phyloP scores from a whole-genome alignment of 371 early-diverging fungal genomes.

The Sporodiniella umbellata region DNA sequence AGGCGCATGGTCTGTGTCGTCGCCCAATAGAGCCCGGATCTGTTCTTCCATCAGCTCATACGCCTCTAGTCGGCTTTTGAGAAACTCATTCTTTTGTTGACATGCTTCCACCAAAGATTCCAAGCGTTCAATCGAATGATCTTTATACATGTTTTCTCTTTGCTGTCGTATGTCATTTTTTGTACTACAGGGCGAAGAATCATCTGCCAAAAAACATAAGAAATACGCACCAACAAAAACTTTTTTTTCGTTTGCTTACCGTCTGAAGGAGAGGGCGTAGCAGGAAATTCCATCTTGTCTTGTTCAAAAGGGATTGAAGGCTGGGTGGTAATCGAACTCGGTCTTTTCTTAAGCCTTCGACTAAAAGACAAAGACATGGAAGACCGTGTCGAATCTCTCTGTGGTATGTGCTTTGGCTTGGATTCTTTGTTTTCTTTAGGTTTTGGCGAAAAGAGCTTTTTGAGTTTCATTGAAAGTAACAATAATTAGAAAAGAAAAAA shows the following conservation, averaged over 20 bases:
- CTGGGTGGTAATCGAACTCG: neutral
- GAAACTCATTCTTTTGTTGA: constrained; percentile 5
- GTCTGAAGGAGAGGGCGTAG: constrained; percentile 1
- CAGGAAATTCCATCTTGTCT: constrained; percentile 1
- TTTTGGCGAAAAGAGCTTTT: constrained; percentile 15
- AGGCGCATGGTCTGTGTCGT: constrained; percentile 3
- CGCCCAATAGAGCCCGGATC: constrained; percentile 18
- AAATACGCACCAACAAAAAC: neutral
- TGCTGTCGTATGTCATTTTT: neutral
- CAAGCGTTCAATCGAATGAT: neutral
- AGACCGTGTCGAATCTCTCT: constrained; percentile 4
- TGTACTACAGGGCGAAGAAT: neutral
- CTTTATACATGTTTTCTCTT: neutral
- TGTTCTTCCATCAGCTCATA: constrained; percentile 17
- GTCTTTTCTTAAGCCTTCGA: neutral
- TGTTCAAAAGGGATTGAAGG: neutral
- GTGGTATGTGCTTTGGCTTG: too few relatives aligned
- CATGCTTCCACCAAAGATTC: neutral
- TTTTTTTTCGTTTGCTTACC: neutral
- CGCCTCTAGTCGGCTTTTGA: constrained; percentile 17
- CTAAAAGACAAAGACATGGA: constrained; percentile 8
- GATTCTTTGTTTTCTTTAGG: constrained; percentile 1
- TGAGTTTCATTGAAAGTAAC: constrained; percentile 13
- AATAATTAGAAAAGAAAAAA: neutral
- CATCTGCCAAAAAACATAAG: neutral